Percentiles rank a stretch among this genome's conserved stretches.
These are phyloP conservation scores for Seminavis robusta DNA, from an alignment of 108 stramenopile genomes.

Conservation along the genomic window DNA sequence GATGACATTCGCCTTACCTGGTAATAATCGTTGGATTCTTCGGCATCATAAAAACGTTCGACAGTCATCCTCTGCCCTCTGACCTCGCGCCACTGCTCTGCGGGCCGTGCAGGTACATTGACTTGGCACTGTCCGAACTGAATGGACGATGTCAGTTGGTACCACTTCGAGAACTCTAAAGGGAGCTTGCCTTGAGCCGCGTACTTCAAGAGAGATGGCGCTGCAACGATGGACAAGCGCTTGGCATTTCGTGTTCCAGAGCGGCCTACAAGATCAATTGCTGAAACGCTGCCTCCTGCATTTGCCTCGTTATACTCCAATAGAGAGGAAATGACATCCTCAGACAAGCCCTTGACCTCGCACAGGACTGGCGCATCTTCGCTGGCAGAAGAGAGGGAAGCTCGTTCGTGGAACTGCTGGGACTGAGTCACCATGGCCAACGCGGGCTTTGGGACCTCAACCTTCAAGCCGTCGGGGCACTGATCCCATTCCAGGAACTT, in stretches of 20 bases:
- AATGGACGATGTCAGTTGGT: slow-evolving; percentile 15
- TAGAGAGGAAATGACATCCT: slow-evolving; percentile 27
- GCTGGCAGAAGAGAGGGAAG: neutral
- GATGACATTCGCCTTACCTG: slow-evolving; percentile 18
- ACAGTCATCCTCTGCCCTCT: slow-evolving; percentile 7
- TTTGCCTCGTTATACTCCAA: slow-evolving; percentile 18
- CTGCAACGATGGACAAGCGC: slow-evolving; percentile 35
- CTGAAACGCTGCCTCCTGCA: neutral
- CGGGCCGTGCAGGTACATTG: slow-evolving; percentile 32
- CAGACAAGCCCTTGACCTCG: slow-evolving; percentile 28
- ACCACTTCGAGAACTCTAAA: slow-evolving; percentile 30
- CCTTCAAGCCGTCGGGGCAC: slow-evolving; percentile 16
- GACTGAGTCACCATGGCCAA: slow-evolving; percentile 15
- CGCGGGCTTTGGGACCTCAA: slow-evolving; percentile 24
- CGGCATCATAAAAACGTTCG: slow-evolving; percentile 35
- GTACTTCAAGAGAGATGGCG: slow-evolving; percentile 38
- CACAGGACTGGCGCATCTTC: slow-evolving; percentile 25
- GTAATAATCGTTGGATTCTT: slow-evolving; percentile 44
- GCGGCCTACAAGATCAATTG: slow-evolving; percentile 33
- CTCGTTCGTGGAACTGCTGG: slow-evolving; percentile 23
- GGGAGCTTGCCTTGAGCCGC: slow-evolving; percentile 41
- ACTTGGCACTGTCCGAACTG: slow-evolving; percentile 29
- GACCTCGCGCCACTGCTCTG: slow-evolving; percentile 26
- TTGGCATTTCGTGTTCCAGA: slow-evolving; percentile 37
- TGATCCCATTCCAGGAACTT: slow-evolving; percentile 28